Evolutionary conservation across 495 filamentous ascomycete species (phyloP).

Genomic region (Trichoderma virens): DNA sequence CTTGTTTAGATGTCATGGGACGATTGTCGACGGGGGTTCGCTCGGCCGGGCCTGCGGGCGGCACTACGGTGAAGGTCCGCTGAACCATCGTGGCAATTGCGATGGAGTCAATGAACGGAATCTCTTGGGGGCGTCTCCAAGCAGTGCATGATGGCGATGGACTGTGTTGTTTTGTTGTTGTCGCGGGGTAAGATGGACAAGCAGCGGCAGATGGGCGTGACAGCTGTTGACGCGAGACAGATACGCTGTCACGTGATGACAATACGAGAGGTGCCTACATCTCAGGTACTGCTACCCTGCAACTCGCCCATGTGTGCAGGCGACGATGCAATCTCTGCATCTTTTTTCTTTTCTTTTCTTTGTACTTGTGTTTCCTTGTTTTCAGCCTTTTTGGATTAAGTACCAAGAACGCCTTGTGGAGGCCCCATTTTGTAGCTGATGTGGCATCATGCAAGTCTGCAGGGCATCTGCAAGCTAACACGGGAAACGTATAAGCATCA

Average conservation of each 20-base stretch:
- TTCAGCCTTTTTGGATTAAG: too few species aligned
- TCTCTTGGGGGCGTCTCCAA: background rate
- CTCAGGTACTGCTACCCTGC: too few species aligned
- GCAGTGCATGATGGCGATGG: background rate
- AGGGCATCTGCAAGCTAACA: too few species aligned
- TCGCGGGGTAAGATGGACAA: background rate
- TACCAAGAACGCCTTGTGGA: too few species aligned
- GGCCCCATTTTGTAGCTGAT: too few species aligned
- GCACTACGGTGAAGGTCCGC: constrained; percentile 26
- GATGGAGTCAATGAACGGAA: background rate
- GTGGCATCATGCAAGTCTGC: too few species aligned
- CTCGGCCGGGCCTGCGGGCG: constrained; percentile 20
- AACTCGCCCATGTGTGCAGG: too few species aligned
- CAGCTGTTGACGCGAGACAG: background rate
- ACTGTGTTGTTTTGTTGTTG: background rate
- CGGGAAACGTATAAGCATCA: too few species aligned
- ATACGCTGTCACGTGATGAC: constrained; percentile 4
- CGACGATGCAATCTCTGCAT: too few species aligned
- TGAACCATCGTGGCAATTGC: constrained; percentile 15
- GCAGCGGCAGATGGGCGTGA: too few species aligned
- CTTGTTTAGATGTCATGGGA: constrained; percentile 40
- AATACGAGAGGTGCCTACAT: background rate
- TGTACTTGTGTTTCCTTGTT: too few species aligned
- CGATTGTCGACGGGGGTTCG: constrained; percentile 17
- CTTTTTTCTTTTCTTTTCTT: too few species aligned